A percentile compares a stretch with the other conserved stretches of the same genome.
phyloP scores from a whole-genome alignment of 495 filamentous ascomycete genomes.

The Hypomontagnella monticulosa region DNA sequence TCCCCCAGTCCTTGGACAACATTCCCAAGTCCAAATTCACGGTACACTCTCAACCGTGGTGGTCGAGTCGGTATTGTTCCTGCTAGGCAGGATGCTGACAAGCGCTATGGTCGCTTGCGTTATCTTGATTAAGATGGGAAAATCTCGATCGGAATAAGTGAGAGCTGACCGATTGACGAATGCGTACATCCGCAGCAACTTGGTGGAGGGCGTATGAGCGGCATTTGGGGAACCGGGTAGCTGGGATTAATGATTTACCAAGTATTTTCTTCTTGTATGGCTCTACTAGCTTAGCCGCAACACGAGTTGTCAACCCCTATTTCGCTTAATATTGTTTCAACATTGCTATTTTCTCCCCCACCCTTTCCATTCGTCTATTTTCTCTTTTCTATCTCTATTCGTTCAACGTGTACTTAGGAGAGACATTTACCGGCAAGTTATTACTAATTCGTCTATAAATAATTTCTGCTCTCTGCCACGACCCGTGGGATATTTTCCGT shows the following conservation, averaged over 20 bases:
- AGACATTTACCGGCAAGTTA: too few relatives aligned
- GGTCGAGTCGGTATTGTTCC: conserved; percentile 8
- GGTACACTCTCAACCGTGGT: too few relatives aligned
- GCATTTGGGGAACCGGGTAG: conserved; percentile 14
- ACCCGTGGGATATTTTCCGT: not conserved
- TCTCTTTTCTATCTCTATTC: not conserved
- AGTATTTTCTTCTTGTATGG: too few relatives aligned
- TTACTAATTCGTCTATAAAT: not conserved
- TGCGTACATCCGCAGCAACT: conserved; percentile 22
- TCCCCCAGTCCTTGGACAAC: not conserved
- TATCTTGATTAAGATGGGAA: conserved; percentile 30
- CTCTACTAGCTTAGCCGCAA: too few relatives aligned
- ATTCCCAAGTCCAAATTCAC: too few relatives aligned
- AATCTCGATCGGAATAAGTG: conserved; percentile 20
- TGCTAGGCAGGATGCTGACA: not conserved
- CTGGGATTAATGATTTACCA: not conserved
- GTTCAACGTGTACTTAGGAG: too few relatives aligned
- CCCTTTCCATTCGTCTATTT: not conserved
- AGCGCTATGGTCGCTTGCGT: conserved; percentile 26
- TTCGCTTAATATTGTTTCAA: not conserved
- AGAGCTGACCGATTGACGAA: conserved; percentile 33
- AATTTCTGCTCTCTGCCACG: not conserved
- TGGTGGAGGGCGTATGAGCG: not conserved
- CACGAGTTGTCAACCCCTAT: not conserved
- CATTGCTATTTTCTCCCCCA: too few relatives aligned